Evolutionary conservation across 1,284 basidiomycete species (phyloP).

Genomic region (Exsudoporus floridanus): DNA sequence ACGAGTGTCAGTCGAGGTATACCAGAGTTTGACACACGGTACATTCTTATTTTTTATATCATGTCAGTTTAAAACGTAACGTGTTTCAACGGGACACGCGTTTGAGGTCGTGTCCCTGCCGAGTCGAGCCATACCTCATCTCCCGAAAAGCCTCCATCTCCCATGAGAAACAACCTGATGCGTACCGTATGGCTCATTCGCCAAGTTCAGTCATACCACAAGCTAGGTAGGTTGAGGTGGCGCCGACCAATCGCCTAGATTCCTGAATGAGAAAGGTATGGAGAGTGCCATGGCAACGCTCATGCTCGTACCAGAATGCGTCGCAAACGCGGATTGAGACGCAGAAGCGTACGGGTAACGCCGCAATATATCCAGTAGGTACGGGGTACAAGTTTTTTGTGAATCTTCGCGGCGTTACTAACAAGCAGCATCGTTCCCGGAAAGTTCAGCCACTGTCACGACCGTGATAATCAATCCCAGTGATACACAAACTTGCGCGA

Average conservation of each 20-base stretch:
- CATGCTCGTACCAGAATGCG: background rate
- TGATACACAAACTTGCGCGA: background rate
- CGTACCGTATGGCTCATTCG: background rate
- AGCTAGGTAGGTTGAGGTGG: conserved; percentile 19
- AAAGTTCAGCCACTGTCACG: background rate
- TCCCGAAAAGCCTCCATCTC: too few relatives aligned
- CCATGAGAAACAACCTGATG: too few relatives aligned
- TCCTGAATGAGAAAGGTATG: conserved; percentile 16
- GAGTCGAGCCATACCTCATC: too few relatives aligned
- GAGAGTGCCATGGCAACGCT: conserved; percentile 22
- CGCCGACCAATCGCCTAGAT: conserved; percentile 25
- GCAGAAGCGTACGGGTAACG: background rate
- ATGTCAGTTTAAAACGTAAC: background rate
- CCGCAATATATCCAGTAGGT: too few relatives aligned
- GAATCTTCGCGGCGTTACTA: too few relatives aligned
- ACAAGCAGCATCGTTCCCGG: background rate
- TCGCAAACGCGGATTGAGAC: background rate
- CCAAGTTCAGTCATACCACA: background rate
- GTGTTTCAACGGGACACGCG: background rate
- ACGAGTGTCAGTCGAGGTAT: background rate
- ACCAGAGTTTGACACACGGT: background rate
- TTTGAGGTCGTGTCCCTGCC: background rate
- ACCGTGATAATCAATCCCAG: background rate
- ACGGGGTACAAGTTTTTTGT: background rate
- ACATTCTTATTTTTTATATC: background rate